Conservation (phyloP, 2,329 filamentous ascomycete genomes). For the Epichloe elymi region DNA sequence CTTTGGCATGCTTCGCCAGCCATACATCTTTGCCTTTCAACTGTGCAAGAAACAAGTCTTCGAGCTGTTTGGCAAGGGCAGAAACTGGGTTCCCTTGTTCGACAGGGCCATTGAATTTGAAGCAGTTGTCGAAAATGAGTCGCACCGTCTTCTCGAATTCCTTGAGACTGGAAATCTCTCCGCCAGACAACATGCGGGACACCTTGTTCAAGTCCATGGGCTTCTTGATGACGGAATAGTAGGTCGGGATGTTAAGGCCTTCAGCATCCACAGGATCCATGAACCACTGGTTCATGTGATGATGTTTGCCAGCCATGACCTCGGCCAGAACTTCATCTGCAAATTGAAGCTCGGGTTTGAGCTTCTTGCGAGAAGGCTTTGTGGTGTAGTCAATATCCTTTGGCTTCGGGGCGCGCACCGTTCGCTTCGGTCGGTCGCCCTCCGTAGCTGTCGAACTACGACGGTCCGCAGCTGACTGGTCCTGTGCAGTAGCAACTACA, state of each 20-base stretch:
- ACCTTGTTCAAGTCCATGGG: conserved; percentile 93
- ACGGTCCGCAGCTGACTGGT: conserved; percentile 12
- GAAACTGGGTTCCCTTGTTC: conserved; percentile 56
- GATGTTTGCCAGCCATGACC: conserved; percentile 61
- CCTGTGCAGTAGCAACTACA: conserved; percentile 8
- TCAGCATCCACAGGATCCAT: conserved; percentile 81
- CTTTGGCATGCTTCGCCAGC: conserved; percentile 58
- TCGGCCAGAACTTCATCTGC: conserved; percentile 72
- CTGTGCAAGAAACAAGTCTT: conserved; percentile 60
- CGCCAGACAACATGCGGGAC: conserved; percentile 58
- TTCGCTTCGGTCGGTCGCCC: conserved; percentile 73
- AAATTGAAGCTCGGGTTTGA: conserved; percentile 79
- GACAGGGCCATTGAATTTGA: conserved; percentile 63
- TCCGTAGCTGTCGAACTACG: conserved; percentile 69
- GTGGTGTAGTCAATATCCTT: conserved; percentile 82
- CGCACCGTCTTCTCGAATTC: conserved; percentile 77
- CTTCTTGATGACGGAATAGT: conserved; percentile 88
- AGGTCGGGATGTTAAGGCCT: conserved; percentile 82
- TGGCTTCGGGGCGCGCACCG: conserved; percentile 80
- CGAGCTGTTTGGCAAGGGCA: conserved; percentile 54
- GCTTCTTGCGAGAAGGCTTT: conserved; percentile 71
- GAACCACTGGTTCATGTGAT: conserved; percentile 58
- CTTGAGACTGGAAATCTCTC: conserved; percentile 68
- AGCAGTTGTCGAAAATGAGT: conserved; percentile 80
- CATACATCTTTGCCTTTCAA: conserved; percentile 72